Base-by-base conservation (phyloP, 306 rosid genomes). In the Amphicarpaea edgeworthii region DNA sequence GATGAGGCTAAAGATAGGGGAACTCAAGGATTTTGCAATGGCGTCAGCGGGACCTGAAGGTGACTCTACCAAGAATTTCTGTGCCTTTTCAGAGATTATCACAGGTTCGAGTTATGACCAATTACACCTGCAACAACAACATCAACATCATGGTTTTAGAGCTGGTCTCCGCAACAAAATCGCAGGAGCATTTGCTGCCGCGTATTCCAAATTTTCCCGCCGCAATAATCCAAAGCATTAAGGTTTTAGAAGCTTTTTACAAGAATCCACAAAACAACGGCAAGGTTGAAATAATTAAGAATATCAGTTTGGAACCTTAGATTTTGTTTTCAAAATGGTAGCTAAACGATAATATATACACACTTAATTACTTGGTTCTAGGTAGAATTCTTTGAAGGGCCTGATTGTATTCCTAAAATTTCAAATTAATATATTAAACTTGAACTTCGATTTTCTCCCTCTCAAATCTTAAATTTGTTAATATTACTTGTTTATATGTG, bases 11-110 rank as follows among this genome's bases (percentile, higher is more conserved):
- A 88, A 85, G 0, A 62, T 73, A 7, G 53, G 0, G 12, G 74
- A 28, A 4, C 76, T 92, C 9, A 72, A 12, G 76, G 67, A 47
- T 8, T 46, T 21, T 0, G 86, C 91, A 34, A 63, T 14, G 45
- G 26, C 54, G 20, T 84, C 90, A 2, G 83, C 38, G 23, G 68
- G 57, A 45, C 30, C 53, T 42, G 14, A 66, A 26, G 96, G 96
- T 14, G 80, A 83, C 76, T 89, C 96, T 34, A 12, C 76, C 0
- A 53, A 14, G 72, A 63, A 86, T 88, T 79, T 89, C 21, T 43
- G 0, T 11, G 51, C 69, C 77, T 81, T 89, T 72, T 24, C 69
- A 6, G 40, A 88, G 3, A 12, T 87, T 16, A 37, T 84, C 38
- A 72, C 82, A 7, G 26, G 6, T 21, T 12, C 30, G 1, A 11